Conservation (phyloP, 2,329 filamentous ascomycete species). For the Phoma sp. region DNA sequence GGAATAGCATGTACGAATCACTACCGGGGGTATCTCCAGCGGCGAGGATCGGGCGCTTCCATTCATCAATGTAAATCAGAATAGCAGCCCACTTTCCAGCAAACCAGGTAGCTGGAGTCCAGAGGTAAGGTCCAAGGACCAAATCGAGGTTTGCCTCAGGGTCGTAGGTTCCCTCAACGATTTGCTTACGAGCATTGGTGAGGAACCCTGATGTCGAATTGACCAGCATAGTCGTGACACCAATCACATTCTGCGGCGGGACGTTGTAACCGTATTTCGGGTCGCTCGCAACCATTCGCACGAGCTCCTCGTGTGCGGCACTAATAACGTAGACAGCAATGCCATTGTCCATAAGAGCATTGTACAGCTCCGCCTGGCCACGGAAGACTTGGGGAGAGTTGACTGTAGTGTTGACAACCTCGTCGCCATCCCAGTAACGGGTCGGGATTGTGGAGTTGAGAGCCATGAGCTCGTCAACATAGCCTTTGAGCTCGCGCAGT, state of each 20-base stretch:
- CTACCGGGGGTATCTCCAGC: slow-evolving; percentile 41
- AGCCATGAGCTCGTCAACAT: slow-evolving; percentile 42
- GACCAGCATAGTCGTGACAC: slow-evolving; percentile 39
- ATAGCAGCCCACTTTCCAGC: slow-evolving; percentile 43
- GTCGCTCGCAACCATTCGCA: slow-evolving; percentile 42
- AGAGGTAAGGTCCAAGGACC: slow-evolving; percentile 36
- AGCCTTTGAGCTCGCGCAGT: slow-evolving; percentile 34
- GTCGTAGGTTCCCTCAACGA: slow-evolving; percentile 34
- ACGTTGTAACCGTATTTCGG: slow-evolving; percentile 45
- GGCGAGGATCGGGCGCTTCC: slow-evolving; percentile 40
- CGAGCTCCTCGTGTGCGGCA: slow-evolving; percentile 42
- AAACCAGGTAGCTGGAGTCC: slow-evolving; percentile 43
- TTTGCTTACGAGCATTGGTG: slow-evolving; percentile 38
- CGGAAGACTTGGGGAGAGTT: slow-evolving; percentile 35
- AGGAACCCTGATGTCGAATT: slow-evolving; percentile 36
- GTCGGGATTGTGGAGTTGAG: slow-evolving; percentile 33
- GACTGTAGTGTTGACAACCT: slow-evolving; percentile 27
- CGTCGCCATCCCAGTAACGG: slow-evolving; percentile 38
- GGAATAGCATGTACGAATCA: slow-evolving; percentile 43
- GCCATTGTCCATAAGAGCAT: slow-evolving; percentile 39
- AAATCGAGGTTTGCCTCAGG: slow-evolving; percentile 35
- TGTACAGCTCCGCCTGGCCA: slow-evolving; percentile 39
- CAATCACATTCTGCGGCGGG: slow-evolving; percentile 40
- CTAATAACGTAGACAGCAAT: slow-evolving; percentile 42
- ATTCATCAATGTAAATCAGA: slow-evolving; percentile 40